Conservation (phyloP, 2,329 filamentous ascomycete species). For the Myriangium duriaei region DNA sequence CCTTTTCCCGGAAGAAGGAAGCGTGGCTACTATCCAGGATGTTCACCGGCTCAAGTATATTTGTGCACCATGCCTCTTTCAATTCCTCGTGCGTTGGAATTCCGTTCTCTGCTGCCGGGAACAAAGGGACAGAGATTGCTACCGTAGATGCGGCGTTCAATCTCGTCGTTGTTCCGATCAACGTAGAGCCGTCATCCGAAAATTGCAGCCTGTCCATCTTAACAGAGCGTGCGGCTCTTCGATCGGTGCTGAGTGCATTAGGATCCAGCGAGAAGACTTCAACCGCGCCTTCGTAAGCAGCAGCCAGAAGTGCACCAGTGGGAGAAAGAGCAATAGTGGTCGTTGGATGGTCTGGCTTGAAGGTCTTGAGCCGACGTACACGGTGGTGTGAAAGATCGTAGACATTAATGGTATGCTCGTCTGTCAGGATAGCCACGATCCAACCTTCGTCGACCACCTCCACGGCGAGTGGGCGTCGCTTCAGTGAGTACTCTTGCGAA, state of each 20-base stretch:
- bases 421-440: constrained; percentile 64
- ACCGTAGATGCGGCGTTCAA: constrained; percentile 25
- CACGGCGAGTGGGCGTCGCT: constrained; percentile 60
- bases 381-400: constrained; percentile 55
- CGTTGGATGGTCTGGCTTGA: constrained; percentile 66
- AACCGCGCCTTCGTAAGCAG: constrained; percentile 74
- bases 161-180: constrained; percentile 25
- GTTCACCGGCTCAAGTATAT: constrained; percentile 25
- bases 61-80: constrained; percentile 27
- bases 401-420: constrained; percentile 70
- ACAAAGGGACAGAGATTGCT: constrained; percentile 24
- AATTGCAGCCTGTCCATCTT: constrained; percentile 25
- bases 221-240: constrained; percentile 23
- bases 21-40: constrained; percentile 27
- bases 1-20: constrained; percentile 22
- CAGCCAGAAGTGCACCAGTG: constrained; percentile 68
- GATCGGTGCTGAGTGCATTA: constrained; percentile 33
- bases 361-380: constrained; percentile 53
- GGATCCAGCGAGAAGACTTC: constrained; percentile 67
- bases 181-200: constrained; percentile 25
- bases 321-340: constrained; percentile 70
- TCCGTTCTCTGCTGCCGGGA: constrained; percentile 19
- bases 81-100: constrained; percentile 24
- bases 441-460: constrained; percentile 68
- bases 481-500: constrained; percentile 64